These are phyloP conservation scores for Malus orientalis DNA, from an alignment of 306 rosid species.

Conservation along the genomic window DNA sequence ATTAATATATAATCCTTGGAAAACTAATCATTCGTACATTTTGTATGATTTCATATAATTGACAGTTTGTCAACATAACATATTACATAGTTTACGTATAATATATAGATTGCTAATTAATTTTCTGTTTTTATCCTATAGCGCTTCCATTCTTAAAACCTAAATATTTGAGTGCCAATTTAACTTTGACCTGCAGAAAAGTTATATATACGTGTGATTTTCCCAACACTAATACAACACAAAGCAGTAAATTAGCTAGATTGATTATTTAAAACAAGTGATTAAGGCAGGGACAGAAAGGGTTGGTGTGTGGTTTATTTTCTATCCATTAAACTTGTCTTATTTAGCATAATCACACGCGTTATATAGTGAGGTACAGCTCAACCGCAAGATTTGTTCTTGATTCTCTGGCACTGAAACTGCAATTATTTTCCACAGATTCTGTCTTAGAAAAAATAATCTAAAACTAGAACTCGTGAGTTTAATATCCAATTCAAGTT, in stretches of 20 bases:
- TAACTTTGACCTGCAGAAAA: background rate
- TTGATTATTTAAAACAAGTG: background rate
- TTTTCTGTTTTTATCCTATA: background rate
- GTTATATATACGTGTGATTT: background rate
- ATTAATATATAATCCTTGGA: background rate
- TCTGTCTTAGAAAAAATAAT: background rate
- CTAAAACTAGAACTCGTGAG: background rate
- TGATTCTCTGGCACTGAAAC: background rate
- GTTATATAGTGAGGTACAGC: constrained; percentile 15
- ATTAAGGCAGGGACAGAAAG: background rate
- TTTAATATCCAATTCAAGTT: background rate
- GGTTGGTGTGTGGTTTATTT: constrained; percentile 5
- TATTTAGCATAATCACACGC: constrained; percentile 12
- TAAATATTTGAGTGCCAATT: background rate
- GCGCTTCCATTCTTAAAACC: background rate
- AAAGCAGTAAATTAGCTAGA: background rate
- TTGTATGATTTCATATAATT: too few species aligned
- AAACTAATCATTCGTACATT: background rate
- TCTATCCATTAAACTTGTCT: background rate
- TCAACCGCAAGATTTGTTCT: background rate
- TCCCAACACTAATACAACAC: background rate
- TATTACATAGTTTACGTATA: too few species aligned
- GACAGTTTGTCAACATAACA: background rate
- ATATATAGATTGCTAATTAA: background rate
- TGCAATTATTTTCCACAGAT: background rate